Evolutionary conservation across 2,329 filamentous ascomycete species (phyloP).

Genomic region (Fusarium sulawesiense): DNA sequence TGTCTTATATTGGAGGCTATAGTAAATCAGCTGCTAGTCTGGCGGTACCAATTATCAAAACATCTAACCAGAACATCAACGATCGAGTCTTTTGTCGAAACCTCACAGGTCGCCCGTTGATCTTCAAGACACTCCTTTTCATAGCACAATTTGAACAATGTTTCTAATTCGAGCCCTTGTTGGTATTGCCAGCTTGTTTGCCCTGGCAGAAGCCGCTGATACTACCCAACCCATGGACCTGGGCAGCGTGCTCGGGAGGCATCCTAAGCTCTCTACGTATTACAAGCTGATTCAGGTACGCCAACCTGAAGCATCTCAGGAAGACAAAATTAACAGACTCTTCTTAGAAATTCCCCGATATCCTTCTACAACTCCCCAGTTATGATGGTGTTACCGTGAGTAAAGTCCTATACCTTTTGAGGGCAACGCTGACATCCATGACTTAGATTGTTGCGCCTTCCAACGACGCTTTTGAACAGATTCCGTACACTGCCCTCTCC

Average conservation of each 20-base stretch:
- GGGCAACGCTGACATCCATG: background rate
- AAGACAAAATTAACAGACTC: background rate
- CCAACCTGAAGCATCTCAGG: background rate
- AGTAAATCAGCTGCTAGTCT: background rate
- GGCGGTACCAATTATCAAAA: background rate
- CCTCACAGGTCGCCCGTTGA: background rate
- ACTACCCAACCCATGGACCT: conserved; percentile 50
- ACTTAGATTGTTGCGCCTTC: conserved; percentile 65
- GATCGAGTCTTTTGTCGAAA: background rate
- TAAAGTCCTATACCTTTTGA: background rate
- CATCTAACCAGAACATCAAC: background rate
- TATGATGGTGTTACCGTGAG: conserved; percentile 59
- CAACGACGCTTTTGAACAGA: conserved; percentile 67
- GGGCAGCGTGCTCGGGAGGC: conserved; percentile 53
- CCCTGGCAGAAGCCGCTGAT: conserved; percentile 28
- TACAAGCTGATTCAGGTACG: conserved; percentile 57
- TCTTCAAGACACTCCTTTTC: background rate
- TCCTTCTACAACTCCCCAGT: conserved; percentile 58
- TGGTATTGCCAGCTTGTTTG: conserved; percentile 40
- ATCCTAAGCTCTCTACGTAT: conserved; percentile 58
- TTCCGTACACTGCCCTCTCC: conserved; percentile 62
- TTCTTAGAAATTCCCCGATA: conserved; percentile 58
- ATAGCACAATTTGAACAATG: conserved; percentile 14
- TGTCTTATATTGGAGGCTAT: background rate
- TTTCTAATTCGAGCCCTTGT: conserved; percentile 34